Base-by-base conservation (phyloP, 768 basidiomycete genomes). In the Calocybe gangraenosa region DNA sequence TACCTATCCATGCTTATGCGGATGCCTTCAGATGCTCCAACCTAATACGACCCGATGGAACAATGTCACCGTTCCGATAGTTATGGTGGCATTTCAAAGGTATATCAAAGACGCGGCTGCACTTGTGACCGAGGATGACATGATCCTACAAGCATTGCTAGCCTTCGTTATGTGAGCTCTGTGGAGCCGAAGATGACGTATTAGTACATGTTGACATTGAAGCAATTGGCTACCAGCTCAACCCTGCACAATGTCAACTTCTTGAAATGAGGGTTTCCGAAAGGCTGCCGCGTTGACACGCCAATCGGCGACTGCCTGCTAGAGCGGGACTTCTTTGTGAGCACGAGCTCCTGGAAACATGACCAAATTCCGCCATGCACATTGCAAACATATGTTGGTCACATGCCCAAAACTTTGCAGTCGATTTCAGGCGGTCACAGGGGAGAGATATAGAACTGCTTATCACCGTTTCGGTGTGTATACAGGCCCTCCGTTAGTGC, bases 251-350 rank as follows among this genome's bases (percentile, higher is more conserved):
- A 40, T 40, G 39, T 18, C 39, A 40, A 22, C 18, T 22, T 38
- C 37, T n/a, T 22, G n/a, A 22, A 38, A 28, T 28, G 38, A 40
- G 25, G 11, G 3, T n/a, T 28, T 25, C 23, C 23, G 6, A n/a
- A 22, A 4, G 37, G 2, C 13, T 23, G 34, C 25, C 5, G 37
- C 10, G 13, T 28, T 8, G 14, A 37, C 20, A 35, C 43, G 25
- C 42, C 42, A 44, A 36, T 44, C 22, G 23, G 43, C 25, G 13
- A 22, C 28, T 44, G 25, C 23, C 43, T 44, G 44, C 25, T 17
- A 45, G 11, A 30, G 11, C 8, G 22, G 35, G 21, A 43, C 15
- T 42, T 19, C 28, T 31, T 42, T 13, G 10, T 18, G 28, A 9
- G 28, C 22, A 18, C 30, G 40, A 42, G 9, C 28, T 9, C 28